Evolutionary conservation across 108 stramenopile genomes (phyloP), one percentile per base, ranked within the genome.

Genomic region (Mediolabrus comicus): DNA sequence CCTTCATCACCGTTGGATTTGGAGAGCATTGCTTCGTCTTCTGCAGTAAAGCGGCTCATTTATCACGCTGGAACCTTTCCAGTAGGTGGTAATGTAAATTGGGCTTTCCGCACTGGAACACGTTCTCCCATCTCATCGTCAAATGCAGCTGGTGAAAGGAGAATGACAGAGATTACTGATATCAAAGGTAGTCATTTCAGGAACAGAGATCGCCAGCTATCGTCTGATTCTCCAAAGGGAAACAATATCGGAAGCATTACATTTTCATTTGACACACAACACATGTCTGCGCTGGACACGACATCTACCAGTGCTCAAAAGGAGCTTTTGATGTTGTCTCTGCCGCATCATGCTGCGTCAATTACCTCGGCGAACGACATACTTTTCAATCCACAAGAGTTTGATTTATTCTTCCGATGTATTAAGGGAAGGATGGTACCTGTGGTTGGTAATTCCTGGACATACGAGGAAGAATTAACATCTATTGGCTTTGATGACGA

Each of bases 41-140:
- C 86, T 53, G 92, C 87, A 53, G 70, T 92, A 4, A 86, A 83
- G 52, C 77, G 90, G 27, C 86, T 94, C 8, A 80, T 92, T 26
- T 87, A 90, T 64, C 93, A 94, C 74, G 84, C 87, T 10, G 77
- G 68, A 36, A 75, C 87, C 0, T 94, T 92, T 81, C 93, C 93
- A 17, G 67, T 86, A 31, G 74, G 82, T 7, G 86, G 83, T 19
- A 56, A 68, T 12, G 80, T 92, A 16, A 72, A 80, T 27, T 94
- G 90, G 87, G 79, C 75, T 30, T 87, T 90, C 54, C 79, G 81
- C n/a, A 71, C 63, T 49, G 75, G 75, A 26, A 54, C 53, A 24
- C 62, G 33, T 28, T 22, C 17, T 29, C 68, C 77, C 28, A 36
- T 75, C 34, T 67, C 59, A 30, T 69, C 67, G 13, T 27, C 33